Percentiles rank a stretch among this genome's conserved stretches.
Evolutionary conservation across 2,329 filamentous ascomycete species (phyloP).

Genomic region (Colletotrichum plurivorum): DNA sequence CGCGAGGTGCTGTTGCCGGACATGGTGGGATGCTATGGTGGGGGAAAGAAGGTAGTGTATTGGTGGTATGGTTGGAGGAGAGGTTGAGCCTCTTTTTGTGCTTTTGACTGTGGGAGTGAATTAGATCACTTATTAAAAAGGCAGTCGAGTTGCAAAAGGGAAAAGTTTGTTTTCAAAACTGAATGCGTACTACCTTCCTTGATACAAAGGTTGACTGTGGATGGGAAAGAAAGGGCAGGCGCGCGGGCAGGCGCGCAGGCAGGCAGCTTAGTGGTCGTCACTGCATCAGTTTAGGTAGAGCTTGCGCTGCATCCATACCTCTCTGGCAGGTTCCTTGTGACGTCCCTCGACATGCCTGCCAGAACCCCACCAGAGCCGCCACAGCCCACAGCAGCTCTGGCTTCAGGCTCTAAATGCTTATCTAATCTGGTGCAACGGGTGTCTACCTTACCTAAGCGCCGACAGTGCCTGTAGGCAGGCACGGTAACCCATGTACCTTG

Average conservation of each 20-base stretch:
- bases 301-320: conserved; percentile 31
- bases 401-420: conserved; percentile 1
- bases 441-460: not conserved
- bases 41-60: not conserved
- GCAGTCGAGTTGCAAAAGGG: too few species aligned
- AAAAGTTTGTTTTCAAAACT: too few species aligned
- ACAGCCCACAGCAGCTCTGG: too few species aligned
- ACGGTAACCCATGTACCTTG: not conserved
- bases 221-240: not conserved
- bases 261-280: conserved; percentile 40
- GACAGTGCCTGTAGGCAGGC: not conserved
- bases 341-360: conserved; percentile 8
- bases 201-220: not conserved
- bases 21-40: conserved; percentile 27
- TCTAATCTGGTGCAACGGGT: conserved; percentile 3
- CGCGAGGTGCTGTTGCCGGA: conserved; percentile 38
- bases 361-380: not conserved
- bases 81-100: not conserved
- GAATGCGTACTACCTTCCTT: too few species aligned
- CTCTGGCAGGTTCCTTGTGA: conserved; percentile 39
- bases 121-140: too few species aligned
- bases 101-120: not conserved
- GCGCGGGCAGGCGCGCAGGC: not conserved
- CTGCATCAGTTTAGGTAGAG: conserved; percentile 20
- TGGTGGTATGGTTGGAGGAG: not conserved